phyloP scores from a whole-genome alignment of 768 basidiomycete species.

The Stropharia rugosoannulata region DNA sequence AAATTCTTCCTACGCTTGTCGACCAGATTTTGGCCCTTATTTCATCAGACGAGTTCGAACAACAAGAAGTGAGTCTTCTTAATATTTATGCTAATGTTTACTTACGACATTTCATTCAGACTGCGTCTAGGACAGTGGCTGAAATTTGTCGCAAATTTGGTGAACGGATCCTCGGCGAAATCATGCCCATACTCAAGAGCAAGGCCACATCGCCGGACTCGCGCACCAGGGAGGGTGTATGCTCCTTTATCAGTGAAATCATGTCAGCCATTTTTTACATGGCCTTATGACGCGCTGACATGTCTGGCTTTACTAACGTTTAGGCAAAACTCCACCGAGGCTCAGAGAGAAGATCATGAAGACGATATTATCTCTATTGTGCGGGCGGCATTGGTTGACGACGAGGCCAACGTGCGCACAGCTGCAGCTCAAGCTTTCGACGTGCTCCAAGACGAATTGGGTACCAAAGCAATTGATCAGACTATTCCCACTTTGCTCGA shows the following conservation, averaged over 20 bases:
- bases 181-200: slow-evolving; percentile 74
- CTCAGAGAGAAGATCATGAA: slow-evolving; percentile 85
- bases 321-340: slow-evolving; percentile 82
- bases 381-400: slow-evolving; percentile 83
- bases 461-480: slow-evolving; percentile 90
- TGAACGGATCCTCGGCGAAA: slow-evolving; percentile 83
- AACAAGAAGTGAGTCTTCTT: slow-evolving; percentile 69
- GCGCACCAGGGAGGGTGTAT: slow-evolving; percentile 79
- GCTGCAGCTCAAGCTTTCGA: slow-evolving; percentile 92
- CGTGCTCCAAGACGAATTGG: slow-evolving; percentile 88
- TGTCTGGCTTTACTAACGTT: background rate
- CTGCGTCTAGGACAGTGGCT: slow-evolving; percentile 80
- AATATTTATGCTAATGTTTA: background rate
- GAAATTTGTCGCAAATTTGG: slow-evolving; percentile 96
- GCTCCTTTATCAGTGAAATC: slow-evolving; percentile 82
- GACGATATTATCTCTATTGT: slow-evolving; percentile 86
- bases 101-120: slow-evolving; percentile 46
- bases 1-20: slow-evolving; percentile 86
- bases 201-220: slow-evolving; percentile 62
- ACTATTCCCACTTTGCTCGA: slow-evolving; percentile 95
- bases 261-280: slow-evolving; percentile 52
- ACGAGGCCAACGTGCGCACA: slow-evolving; percentile 78
- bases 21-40: slow-evolving; percentile 75
- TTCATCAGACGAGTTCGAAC: slow-evolving; percentile 78
- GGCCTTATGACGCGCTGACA: background rate